Percentiles rank a stretch among this genome's conserved stretches.
Evolutionary conservation across 176 grass and related monocot species (phyloP).

Genomic region (Alloteropsis semialata): DNA sequence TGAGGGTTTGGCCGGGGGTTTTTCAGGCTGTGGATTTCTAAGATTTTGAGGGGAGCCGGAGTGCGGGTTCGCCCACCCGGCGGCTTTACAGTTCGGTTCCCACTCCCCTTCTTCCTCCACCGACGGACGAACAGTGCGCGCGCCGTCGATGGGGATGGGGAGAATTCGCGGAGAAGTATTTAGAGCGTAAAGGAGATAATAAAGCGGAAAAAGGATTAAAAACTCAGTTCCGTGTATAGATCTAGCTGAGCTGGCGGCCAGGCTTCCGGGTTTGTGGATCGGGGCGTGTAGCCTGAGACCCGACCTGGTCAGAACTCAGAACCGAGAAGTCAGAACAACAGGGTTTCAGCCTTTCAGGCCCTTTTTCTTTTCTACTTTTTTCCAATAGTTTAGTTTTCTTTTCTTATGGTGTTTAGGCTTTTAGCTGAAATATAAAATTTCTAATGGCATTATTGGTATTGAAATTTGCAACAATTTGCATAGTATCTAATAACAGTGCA

Average conservation of each 20-base stretch:
- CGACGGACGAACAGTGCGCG: background rate
- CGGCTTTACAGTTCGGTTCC: background rate
- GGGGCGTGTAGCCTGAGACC: background rate
- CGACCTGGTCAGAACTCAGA: background rate
- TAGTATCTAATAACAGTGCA: too few relatives aligned
- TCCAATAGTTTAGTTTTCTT: too few relatives aligned
- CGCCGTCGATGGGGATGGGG: background rate
- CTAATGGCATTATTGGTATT: too few relatives aligned
- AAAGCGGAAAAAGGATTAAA: background rate
- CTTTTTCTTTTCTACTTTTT: too few relatives aligned
- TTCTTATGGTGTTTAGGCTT: too few relatives aligned
- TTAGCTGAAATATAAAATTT: too few relatives aligned
- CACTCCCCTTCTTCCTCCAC: constrained; percentile 27
- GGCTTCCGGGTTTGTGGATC: background rate
- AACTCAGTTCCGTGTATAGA: background rate
- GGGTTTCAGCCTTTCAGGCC: too few relatives aligned
- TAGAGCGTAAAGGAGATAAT: background rate
- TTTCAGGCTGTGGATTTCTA: background rate
- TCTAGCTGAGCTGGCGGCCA: background rate
- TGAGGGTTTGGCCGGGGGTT: background rate
- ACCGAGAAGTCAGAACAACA: too few relatives aligned
- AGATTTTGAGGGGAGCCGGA: background rate
- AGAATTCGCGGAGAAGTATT: background rate
- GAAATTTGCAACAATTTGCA: too few relatives aligned
- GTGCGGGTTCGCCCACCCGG: constrained; percentile 34